These are phyloP conservation scores for Xylaria curta DNA, from an alignment of 495 filamentous ascomycete species.

Conservation along the genomic window DNA sequence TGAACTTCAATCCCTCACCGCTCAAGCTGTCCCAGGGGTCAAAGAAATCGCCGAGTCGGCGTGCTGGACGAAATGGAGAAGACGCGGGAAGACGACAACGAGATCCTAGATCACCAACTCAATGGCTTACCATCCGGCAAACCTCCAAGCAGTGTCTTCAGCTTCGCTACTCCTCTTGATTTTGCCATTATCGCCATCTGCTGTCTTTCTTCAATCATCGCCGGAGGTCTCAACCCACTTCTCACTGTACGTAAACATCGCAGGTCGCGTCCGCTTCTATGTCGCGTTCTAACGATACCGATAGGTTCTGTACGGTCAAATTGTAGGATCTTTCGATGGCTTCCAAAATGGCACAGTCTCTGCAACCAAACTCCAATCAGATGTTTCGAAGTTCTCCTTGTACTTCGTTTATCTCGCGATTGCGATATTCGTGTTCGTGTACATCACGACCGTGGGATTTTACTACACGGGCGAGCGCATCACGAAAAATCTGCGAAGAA, in stretches of 20 bases:
- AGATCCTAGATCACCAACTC: constrained; percentile 7
- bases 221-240: constrained; percentile 4
- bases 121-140: not conserved
- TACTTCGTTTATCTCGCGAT: constrained; percentile 52
- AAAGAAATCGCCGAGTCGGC: not conserved
- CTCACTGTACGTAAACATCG: not conserved
- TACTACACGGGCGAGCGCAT: constrained; percentile 42
- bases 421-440: constrained; percentile 47
- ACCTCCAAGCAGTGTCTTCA: constrained; percentile 7
- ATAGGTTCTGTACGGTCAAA: constrained; percentile 13
- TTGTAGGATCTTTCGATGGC: not conserved
- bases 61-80: constrained; percentile 2
- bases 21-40: constrained; percentile 1
- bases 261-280: not conserved
- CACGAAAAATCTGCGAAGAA: constrained; percentile 40
- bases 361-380: not conserved
- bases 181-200: not conserved
- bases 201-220: constrained; percentile 1
- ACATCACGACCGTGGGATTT: constrained; percentile 40
- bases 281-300: not conserved
- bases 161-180: not conserved
- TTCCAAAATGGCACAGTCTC: constrained; percentile 1
- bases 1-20: constrained; percentile 5
- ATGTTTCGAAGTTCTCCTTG: not conserved
- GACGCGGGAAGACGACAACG: constrained; percentile 1